phyloP scores from a whole-genome alignment of 1,284 basidiomycete species.

The Volvariella volvacea region DNA sequence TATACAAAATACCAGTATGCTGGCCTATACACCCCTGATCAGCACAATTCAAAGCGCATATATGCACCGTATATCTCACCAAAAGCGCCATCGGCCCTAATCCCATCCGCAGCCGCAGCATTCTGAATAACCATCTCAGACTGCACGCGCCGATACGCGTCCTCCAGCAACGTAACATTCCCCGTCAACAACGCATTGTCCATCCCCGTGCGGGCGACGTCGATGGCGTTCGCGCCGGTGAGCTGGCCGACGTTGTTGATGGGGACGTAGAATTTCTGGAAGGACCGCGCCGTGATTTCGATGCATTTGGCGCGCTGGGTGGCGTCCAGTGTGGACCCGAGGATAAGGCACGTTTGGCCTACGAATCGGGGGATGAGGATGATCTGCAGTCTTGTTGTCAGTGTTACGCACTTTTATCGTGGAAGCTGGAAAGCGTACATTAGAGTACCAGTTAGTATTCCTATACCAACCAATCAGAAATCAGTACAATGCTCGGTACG shows the following conservation, averaged over 20 bases:
- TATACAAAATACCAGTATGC: constrained; percentile 55
- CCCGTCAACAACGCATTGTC: constrained; percentile 38
- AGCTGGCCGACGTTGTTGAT: constrained; percentile 35
- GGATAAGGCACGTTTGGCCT: constrained; percentile 47
- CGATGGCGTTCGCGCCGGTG: constrained; percentile 59
- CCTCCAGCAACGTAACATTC: constrained; percentile 35
- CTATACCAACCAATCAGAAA: constrained; percentile 15
- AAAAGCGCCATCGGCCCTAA: constrained; percentile 57
- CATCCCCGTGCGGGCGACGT: constrained; percentile 50
- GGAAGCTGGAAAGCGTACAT: constrained; percentile 26
- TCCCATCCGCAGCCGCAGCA: constrained; percentile 46
- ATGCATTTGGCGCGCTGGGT: constrained; percentile 37
- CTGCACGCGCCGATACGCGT: constrained; percentile 45
- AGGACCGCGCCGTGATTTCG: constrained; percentile 44
- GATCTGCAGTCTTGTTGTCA: constrained; percentile 28
- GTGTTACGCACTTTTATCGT: not conserved
- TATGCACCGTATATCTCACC: constrained; percentile 13
- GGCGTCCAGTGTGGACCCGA: constrained; percentile 35
- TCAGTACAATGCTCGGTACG: too few species aligned
- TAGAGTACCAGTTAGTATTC: constrained; percentile 69
- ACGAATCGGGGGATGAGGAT: constrained; percentile 52
- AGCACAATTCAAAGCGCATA: not conserved
- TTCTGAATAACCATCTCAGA: constrained; percentile 39
- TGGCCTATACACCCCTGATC: constrained; percentile 31
- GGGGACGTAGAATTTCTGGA: constrained; percentile 34